Evolutionary conservation across 108 stramenopile species (phyloP).

Genomic region (Nitzschia putrida): DNA sequence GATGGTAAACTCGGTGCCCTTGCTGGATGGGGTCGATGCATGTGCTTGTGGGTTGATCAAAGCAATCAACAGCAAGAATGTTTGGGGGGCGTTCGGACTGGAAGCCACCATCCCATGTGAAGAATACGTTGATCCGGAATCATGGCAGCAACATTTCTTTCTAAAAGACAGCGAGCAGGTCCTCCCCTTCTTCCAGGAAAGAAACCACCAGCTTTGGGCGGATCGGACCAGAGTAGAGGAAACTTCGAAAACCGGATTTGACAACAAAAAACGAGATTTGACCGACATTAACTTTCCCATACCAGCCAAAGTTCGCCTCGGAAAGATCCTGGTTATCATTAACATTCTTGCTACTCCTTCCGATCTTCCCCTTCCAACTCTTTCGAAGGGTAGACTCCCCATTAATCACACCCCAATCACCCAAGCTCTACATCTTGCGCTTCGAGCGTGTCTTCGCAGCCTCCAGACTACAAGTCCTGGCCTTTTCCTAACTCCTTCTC

Average conservation of each 20-base stretch:
- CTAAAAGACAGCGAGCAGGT: slow-evolving; percentile 76
- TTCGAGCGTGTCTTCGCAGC: slow-evolving; percentile 65
- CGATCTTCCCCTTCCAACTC: slow-evolving; percentile 74
- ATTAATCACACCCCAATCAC: slow-evolving; percentile 67
- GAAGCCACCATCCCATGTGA: slow-evolving; percentile 8
- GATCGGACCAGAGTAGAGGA: slow-evolving; percentile 1
- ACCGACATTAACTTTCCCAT: slow-evolving; percentile 24
- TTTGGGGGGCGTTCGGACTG: slow-evolving; percentile 81
- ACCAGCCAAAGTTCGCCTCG: slow-evolving; percentile 73
- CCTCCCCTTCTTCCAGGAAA: slow-evolving; percentile 64
- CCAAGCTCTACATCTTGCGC: slow-evolving; percentile 61
- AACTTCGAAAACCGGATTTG: slow-evolving; percentile 24
- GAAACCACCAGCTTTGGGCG: slow-evolving; percentile 42
- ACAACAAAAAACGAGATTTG: slow-evolving; percentile 39
- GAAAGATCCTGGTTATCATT: slow-evolving; percentile 64
- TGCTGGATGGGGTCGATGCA: slow-evolving; percentile 81
- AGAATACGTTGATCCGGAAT: background rate
- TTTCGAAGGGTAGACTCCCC: slow-evolving; percentile 84
- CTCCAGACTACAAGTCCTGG: slow-evolving; percentile 70
- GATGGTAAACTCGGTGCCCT: slow-evolving; percentile 83
- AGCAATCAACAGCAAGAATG: slow-evolving; percentile 51
- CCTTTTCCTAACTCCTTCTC: slow-evolving; percentile 65
- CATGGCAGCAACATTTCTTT: slow-evolving; percentile 47
- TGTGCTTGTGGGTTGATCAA: slow-evolving; percentile 74
- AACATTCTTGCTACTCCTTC: slow-evolving; percentile 75